Conservation (phyloP, 2,329 filamentous ascomycete species). For the Hypoxylon sp. region DNA sequence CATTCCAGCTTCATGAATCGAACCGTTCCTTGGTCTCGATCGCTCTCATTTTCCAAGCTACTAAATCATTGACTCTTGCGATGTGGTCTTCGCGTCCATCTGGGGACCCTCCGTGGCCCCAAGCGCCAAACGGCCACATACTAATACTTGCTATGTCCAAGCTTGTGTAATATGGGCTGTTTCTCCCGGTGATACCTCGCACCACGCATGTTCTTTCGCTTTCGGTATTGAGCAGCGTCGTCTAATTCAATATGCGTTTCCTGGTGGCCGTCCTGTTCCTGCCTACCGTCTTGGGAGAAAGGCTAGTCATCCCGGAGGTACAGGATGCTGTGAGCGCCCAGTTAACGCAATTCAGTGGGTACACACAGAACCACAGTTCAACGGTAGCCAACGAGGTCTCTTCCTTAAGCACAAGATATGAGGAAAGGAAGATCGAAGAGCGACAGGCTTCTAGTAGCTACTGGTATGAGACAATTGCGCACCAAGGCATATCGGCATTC, state of each 20-base stretch:
- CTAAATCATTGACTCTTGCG: conserved; percentile 30
- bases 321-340: conserved; percentile 45
- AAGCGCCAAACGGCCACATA: conserved; percentile 21
- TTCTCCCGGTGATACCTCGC: conserved; percentile 5
- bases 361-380: conserved; percentile 34
- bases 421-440: conserved; percentile 32
- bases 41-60: conserved; percentile 27
- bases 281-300: conserved; percentile 43
- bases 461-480: conserved; percentile 55
- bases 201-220: conserved; percentile 3
- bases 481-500: conserved; percentile 56
- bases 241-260: conserved; percentile 44
- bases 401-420: conserved; percentile 6
- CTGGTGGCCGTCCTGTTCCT: conserved; percentile 32
- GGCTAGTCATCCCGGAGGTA: conserved; percentile 47
- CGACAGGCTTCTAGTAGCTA: conserved; percentile 42
- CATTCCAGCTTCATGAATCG: conserved; percentile 30
- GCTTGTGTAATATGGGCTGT: not conserved
- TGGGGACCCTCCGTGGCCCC: conserved; percentile 18
- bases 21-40: conserved; percentile 35
- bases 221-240: conserved; percentile 10
- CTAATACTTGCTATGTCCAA: conserved; percentile 21
- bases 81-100: conserved; percentile 9
- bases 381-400: conserved; percentile 9
- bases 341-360: conserved; percentile 43